Evolutionary conservation across 2,329 filamentous ascomycete species (phyloP).

Genomic region (Pseudocercospora eumusae): DNA sequence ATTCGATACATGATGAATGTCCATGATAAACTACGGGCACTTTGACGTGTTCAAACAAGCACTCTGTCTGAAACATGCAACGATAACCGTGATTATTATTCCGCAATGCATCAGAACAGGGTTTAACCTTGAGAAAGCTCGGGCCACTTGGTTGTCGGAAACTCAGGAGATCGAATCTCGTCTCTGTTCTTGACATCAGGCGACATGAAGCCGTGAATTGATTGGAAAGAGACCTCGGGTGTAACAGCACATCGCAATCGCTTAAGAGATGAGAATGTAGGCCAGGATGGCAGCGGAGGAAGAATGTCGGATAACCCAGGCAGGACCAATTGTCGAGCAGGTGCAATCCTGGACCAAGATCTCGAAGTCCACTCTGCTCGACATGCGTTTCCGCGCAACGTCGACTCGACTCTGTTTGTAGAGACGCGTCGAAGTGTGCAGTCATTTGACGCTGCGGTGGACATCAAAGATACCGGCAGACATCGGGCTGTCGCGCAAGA

Average conservation of each 20-base stretch:
- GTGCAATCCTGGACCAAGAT: neutral
- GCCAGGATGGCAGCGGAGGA: neutral
- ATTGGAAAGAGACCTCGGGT: slow-evolving; percentile 4
- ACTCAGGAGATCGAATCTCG: neutral
- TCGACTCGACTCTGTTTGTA: slow-evolving; percentile 20
- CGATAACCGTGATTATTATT: neutral
- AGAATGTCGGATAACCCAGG: slow-evolving; percentile 3
- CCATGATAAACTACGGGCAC: neutral
- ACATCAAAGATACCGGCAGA: slow-evolving; percentile 13
- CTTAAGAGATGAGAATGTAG: neutral
- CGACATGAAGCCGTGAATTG: neutral
- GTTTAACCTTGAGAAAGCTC: neutral
- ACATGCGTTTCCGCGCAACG: slow-evolving; percentile 10
- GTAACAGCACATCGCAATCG: slow-evolving; percentile 4
- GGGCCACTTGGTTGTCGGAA: neutral
- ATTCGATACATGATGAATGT: neutral
- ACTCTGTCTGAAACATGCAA: slow-evolving; percentile 8
- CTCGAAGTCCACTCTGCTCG: neutral
- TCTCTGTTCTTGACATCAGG: neutral
- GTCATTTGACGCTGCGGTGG: slow-evolving; percentile 27
- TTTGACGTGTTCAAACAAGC: neutral
- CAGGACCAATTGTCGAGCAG: neutral
- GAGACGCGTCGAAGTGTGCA: slow-evolving; percentile 19
- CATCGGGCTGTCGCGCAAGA: slow-evolving; percentile 16
- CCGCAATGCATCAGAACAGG: neutral